A percentile compares a stretch with the other conserved stretches of the same genome.
Conservation (phyloP, 2,329 filamentous ascomycete genomes). For the Arthrobotrys conoides region DNA sequence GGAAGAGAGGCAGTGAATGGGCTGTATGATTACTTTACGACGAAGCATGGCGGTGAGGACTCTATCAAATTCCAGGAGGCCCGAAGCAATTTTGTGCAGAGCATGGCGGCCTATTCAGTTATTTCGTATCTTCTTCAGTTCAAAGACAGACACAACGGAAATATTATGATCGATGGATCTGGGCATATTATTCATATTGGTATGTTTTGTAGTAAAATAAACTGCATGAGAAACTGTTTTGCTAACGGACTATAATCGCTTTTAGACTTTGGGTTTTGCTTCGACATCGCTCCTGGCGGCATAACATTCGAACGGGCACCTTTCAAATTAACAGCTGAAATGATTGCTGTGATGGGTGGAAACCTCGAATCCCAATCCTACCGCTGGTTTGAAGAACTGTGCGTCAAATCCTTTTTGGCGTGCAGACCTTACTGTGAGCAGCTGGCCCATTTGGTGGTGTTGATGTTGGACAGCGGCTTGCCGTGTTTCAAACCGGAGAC, state of each 20-base stretch:
- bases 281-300: slow-evolving; percentile 96
- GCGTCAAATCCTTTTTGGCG: slow-evolving; percentile 94
- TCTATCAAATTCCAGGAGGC: slow-evolving; percentile 89
- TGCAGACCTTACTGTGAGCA: slow-evolving; percentile 88
- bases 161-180: slow-evolving; percentile 99
- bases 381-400: slow-evolving; percentile 95
- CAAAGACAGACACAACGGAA: slow-evolving; percentile 99
- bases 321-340: slow-evolving; percentile 97
- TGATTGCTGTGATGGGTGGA: slow-evolving; percentile 99
- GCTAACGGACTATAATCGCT: neutral
- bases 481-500: slow-evolving; percentile 99
- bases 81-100: slow-evolving; percentile 93
- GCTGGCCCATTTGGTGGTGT: slow-evolving; percentile 86
- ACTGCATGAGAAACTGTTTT: neutral
- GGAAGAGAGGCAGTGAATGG: slow-evolving; percentile 98
- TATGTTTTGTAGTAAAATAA: slow-evolving; percentile 38
- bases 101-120: slow-evolving; percentile 97
- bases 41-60: slow-evolving; percentile 97
- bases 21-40: slow-evolving; percentile 97
- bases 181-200: slow-evolving; percentile 95
- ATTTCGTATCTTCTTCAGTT: slow-evolving; percentile 98
- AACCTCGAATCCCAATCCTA: slow-evolving; percentile 87
- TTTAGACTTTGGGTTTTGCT: slow-evolving; percentile 95
- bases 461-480: slow-evolving; percentile 96
- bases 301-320: slow-evolving; percentile 98